Conservation (phyloP, 2,329 filamentous ascomycete genomes). For the Xylariaceae sp. region DNA sequence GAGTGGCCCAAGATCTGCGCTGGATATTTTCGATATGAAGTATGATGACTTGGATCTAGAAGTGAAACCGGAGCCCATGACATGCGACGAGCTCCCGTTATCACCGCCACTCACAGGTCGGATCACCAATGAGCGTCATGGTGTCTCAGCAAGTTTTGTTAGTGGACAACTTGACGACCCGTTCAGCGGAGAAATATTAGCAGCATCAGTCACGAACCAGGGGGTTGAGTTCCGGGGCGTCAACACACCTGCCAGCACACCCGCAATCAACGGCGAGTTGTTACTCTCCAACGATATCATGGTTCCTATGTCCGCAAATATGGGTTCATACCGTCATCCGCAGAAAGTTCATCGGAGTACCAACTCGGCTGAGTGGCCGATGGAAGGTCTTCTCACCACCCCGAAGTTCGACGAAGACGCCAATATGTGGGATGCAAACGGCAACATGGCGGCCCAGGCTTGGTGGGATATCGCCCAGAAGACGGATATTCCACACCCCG, state of each 20-base stretch:
- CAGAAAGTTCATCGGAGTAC: constrained; percentile 18
- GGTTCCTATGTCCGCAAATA: constrained; percentile 15
- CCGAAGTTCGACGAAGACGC: constrained; percentile 12
- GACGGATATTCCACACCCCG: constrained; percentile 1
- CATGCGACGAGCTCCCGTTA: constrained; percentile 25
- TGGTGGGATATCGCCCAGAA: constrained; percentile 27
- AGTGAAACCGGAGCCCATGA: constrained; percentile 22
- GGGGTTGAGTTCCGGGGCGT: constrained; percentile 8
- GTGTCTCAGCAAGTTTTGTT: constrained; percentile 21
- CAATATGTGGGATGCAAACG: constrained; percentile 18
- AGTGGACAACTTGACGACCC: constrained; percentile 31
- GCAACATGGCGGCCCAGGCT: constrained; percentile 15
- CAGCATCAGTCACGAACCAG: constrained; percentile 13
- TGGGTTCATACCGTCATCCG: constrained; percentile 10
- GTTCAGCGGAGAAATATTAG: constrained; percentile 25
- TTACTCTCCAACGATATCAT: constrained; percentile 21
- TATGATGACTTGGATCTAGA: constrained; percentile 14
- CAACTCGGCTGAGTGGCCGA: constrained; percentile 32
- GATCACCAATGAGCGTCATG: constrained; percentile 23
- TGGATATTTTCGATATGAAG: constrained; percentile 14
- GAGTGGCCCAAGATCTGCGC: constrained; percentile 2
- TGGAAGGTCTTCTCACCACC: constrained; percentile 29
- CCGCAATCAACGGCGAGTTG: constrained; percentile 19
- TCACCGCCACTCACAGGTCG: constrained; percentile 30
- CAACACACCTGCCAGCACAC: constrained; percentile 26